Base-by-base conservation (phyloP, 2,329 filamentous ascomycete genomes). In the Blastomyces gilchristii region DNA sequence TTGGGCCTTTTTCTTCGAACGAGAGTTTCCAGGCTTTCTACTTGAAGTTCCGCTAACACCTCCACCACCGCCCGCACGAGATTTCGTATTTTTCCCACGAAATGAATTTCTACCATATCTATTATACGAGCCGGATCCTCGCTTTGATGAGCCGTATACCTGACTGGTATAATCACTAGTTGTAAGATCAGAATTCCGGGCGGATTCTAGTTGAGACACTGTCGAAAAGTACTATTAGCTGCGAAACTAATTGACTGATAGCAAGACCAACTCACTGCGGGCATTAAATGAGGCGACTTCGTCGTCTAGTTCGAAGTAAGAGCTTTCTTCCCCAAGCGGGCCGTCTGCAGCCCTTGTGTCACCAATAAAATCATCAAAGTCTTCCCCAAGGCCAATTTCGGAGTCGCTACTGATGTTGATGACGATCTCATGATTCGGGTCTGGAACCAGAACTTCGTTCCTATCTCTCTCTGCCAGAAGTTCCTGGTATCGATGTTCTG, bases 391-490 rank as follows among this genome's bases (percentile, higher is more conserved):
- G 65, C 68, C 71, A 39, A 62, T 41, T 49, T 72, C 72, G 7
- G 79, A 77, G 43, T 78, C 75, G 53, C 76, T 77, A 58, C 74
- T 76, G 61, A 78, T 71, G 61, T 75, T 76, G 65, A 79, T 74
- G 60, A 77, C 77, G 65, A 78, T 80, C 62, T 76, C 75, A 60
- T 79, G 78, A 52, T 79, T 78, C 11, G 73, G 76, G 65, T 78
- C 76, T 31, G 74, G 74, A 28, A 78, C 72, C 70, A 75, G 62
- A 65, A 64, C 56, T 49, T 81, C 80, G 66, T 85, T 82, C 1
- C 78, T 80, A 39, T 77, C 69, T 16, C 73, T 73, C 25, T 81
- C 77, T 70, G 76, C 67, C 68, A 74, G 76, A 66, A 80, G 70
- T 63, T 77, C 76, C 22, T 76, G 71, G 62, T 79, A 80, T 31